Evolutionary conservation across 345 rosid genomes (phyloP), one percentile per base, ranked within the genome.

Genomic region (Dipteronia sinensis): DNA sequence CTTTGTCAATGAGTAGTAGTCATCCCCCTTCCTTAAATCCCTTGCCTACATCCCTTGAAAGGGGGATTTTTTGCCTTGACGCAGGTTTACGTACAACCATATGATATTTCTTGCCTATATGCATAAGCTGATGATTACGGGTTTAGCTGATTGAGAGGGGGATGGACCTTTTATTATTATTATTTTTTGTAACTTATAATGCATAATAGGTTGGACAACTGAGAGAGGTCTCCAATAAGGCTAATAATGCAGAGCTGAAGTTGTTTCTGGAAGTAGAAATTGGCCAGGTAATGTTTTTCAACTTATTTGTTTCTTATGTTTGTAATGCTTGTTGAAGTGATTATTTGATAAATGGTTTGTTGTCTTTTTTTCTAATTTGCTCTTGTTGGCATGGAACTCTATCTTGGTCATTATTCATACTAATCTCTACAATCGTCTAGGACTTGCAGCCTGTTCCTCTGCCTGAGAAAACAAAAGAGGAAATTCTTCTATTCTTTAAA

Each of bases 401-500:
- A 29, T 72, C 22, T 47, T 53, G 58, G 6, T 44, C 31, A 22
- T 80, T 76, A 25, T 71, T 17, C 29, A 55, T 38, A 72, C 61
- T 81, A 55, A 25, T 34, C 29, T 70, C 22, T 63, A 69, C 34
- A 15, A 81, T 75, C 51, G 31, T 85, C 65, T 90, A 95, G 99
- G 96, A 90, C 85, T 84, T 87, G 78, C 89, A 72, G 73, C 95
- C 91, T 71, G 23, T 89, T 67, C 86, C 90, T 74, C 89, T 90
- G 42, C 90, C 92, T 75, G 93, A 88, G 47, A 95, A 88, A 83
- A 79, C 90, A 49, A 92, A 91, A 82, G 98, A 93, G 15, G 97
- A 95, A 80, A 91, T 95, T 83, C 91, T 95, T 71, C 93, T 95
- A 25, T 95, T 95, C 88, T 93, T 91, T 81, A 95, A 95, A 88